Percentiles rank a stretch among this genome's conserved stretches.
Evolutionary conservation across 2,329 filamentous ascomycete genomes (phyloP).

Genomic region (Pyricularia sp.): DNA sequence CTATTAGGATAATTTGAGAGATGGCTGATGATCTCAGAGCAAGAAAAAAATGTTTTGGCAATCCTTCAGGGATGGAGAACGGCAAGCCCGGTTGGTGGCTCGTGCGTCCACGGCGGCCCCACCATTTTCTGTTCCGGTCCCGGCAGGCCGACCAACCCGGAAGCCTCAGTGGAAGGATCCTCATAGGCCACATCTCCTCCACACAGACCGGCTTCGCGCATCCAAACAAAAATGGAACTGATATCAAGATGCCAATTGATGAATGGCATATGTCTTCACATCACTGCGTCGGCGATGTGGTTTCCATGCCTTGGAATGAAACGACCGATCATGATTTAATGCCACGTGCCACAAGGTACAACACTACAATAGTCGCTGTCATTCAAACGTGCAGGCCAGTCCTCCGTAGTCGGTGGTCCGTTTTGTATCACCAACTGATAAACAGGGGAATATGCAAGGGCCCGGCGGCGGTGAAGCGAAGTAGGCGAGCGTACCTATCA

Average conservation of each 20-base stretch:
- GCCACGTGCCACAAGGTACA: not conserved
- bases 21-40: conserved; percentile 1
- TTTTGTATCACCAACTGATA: not conserved
- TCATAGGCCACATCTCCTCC: not conserved
- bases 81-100: not conserved
- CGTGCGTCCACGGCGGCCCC: not conserved
- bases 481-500: not conserved
- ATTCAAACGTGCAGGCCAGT: no score
- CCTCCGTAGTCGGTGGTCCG: no score
- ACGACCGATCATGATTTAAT: not conserved
- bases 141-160: not conserved
- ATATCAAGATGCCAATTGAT: not conserved
- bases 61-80: not conserved
- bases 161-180: not conserved
- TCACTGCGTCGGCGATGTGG: not conserved
- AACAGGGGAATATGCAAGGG: not conserved
- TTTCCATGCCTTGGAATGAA: not conserved
- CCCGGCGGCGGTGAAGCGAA: not conserved
- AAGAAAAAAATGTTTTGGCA: not conserved
- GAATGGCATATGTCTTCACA: not conserved
- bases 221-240: not conserved
- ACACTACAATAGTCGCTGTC: no score
- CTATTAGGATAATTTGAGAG: not conserved
- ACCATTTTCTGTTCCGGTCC: not conserved
- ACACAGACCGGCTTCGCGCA: not conserved